Conservation (phyloP, 371 early-diverging fungal species). For the Apophysomyces sp. region DNA sequence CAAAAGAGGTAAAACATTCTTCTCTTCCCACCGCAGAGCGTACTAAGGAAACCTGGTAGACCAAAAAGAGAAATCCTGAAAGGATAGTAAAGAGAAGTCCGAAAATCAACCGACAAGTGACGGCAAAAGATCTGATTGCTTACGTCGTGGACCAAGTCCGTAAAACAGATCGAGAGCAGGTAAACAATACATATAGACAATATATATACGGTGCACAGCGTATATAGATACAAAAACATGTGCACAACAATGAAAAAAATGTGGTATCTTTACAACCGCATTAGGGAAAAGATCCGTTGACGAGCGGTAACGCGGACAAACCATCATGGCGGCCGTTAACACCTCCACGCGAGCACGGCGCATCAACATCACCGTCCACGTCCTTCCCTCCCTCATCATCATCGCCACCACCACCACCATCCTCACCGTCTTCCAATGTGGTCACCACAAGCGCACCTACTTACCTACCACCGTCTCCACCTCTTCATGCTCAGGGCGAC, state of each 20-base stretch:
- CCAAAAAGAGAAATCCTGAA: not conserved
- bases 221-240: no score
- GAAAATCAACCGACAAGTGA: constrained; percentile 11
- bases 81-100: constrained; percentile 1
- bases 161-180: not conserved
- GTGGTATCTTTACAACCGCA: constrained; percentile 2
- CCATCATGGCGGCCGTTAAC: constrained; percentile 16
- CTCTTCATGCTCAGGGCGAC: not conserved
- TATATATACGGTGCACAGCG: not conserved
- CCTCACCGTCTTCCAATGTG: not conserved
- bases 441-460: not conserved
- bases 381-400: not conserved
- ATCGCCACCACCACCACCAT: not conserved
- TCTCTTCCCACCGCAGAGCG: not conserved
- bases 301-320: not conserved
- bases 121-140: constrained; percentile 23
- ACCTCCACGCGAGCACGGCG: constrained; percentile 12
- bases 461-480: not conserved
- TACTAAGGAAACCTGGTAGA: not conserved
- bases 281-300: not conserved
- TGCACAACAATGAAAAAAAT: not conserved
- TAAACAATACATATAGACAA: not conserved
- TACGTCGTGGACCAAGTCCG: constrained; percentile 20
- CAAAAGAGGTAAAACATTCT: not conserved
- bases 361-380: constrained; percentile 8